phyloP scores from a whole-genome alignment of 345 rosid genomes.

The Nephelium lappaceum region DNA sequence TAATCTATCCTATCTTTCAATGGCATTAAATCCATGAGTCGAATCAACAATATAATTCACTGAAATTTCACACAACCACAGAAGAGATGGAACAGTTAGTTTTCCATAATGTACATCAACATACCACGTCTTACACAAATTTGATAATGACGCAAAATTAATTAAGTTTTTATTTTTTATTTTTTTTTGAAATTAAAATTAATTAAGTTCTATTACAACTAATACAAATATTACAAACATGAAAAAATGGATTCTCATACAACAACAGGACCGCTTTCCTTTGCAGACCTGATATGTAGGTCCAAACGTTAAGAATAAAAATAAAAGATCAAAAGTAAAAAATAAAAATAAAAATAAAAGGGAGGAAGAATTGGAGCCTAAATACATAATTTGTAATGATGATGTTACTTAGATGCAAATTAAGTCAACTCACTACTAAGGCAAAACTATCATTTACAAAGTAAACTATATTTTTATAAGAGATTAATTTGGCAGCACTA shows the following conservation, averaged over 20 bases:
- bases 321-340: too few species aligned
- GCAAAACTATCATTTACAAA: background rate
- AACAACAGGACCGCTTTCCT: slow-evolving; percentile 4
- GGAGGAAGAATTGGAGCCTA: background rate
- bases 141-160: background rate
- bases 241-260: background rate
- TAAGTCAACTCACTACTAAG: background rate
- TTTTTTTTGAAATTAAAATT: too few species aligned
- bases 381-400: background rate
- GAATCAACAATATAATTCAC: background rate
- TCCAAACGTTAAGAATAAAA: background rate
- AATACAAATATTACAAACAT: background rate
- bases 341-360: too few species aligned
- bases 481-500: background rate
- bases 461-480: background rate
- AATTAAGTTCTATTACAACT: background rate
- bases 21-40: background rate
- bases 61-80: background rate
- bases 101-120: background rate
- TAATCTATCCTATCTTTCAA: background rate
- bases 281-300: background rate
- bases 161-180: too few species aligned
- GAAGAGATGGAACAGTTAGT: background rate
- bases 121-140: background rate
- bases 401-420: background rate